Percentiles rank a stretch among this genome's conserved stretches.
phyloP scores from a whole-genome alignment of 2,329 filamentous ascomycete species.

The Raffaelea ambrosiae region DNA sequence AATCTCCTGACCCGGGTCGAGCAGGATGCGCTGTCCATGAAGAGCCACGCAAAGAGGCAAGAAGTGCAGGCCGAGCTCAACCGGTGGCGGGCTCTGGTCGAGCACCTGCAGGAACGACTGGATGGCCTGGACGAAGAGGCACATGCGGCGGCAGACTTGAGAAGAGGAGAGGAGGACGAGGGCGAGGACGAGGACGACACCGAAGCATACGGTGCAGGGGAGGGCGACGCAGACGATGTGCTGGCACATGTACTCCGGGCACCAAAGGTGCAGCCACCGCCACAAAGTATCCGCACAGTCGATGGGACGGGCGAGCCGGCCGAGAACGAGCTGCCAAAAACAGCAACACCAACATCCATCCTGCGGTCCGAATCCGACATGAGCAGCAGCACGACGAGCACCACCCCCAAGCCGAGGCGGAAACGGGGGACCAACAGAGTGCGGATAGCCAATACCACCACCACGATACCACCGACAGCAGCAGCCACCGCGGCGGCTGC shows the following conservation, averaged over 20 bases:
- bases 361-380: neutral
- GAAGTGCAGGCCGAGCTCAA: slow-evolving; percentile 56
- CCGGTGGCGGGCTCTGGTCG: slow-evolving; percentile 56
- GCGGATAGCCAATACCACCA: slow-evolving; percentile 3
- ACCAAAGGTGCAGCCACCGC: too few relatives aligned
- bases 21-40: slow-evolving; percentile 54
- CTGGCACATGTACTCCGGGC: neutral
- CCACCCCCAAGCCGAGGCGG: slow-evolving; percentile 12
- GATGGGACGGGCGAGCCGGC: too few relatives aligned
- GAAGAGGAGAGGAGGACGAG: slow-evolving; percentile 27
- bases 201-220: too few relatives aligned
- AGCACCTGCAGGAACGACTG: slow-evolving; percentile 56
- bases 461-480: slow-evolving; percentile 4
- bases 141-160: slow-evolving; percentile 17
- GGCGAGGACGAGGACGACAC: slow-evolving; percentile 26
- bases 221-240: slow-evolving; percentile 19
- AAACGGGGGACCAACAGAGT: slow-evolving; percentile 4
- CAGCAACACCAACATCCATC: too few relatives aligned
- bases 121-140: slow-evolving; percentile 58
- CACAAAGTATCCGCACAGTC: too few relatives aligned
- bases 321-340: neutral
- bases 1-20: slow-evolving; percentile 61
- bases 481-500: slow-evolving; percentile 4
- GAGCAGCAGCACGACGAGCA: slow-evolving; percentile 9
- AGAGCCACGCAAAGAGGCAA: slow-evolving; percentile 48